A percentile compares a stretch with the other conserved stretches of the same genome.
These are phyloP conservation scores for Stromatinia cepivora DNA, from an alignment of 2,329 filamentous ascomycete genomes.

Conservation along the genomic window DNA sequence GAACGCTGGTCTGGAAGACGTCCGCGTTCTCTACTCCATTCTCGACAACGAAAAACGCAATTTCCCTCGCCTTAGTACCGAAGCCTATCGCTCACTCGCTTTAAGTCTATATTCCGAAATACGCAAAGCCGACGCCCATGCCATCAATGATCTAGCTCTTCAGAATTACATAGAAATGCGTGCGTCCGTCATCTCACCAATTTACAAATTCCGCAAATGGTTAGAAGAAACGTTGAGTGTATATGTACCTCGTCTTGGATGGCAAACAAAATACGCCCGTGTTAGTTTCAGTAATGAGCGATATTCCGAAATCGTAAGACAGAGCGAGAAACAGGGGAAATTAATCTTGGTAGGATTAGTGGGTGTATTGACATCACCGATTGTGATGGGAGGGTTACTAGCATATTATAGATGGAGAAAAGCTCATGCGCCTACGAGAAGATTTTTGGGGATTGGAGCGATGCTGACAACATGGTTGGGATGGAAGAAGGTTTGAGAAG, in stretches of 20 bases:
- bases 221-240: slow-evolving; percentile 82
- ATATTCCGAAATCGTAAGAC: slow-evolving; percentile 77
- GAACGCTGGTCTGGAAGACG: slow-evolving; percentile 94
- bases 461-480: not conserved
- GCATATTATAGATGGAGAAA: slow-evolving; percentile 30
- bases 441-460: not conserved
- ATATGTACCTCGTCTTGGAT: slow-evolving; percentile 74
- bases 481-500: slow-evolving; percentile 9
- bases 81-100: slow-evolving; percentile 62
- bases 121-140: slow-evolving; percentile 75
- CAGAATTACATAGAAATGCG: slow-evolving; percentile 96
- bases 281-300: slow-evolving; percentile 92
- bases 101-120: slow-evolving; percentile 73
- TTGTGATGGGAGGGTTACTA: slow-evolving; percentile 29
- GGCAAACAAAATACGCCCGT: slow-evolving; percentile 88
- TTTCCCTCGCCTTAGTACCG: slow-evolving; percentile 52
- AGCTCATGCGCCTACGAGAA: not conserved
- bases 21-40: slow-evolving; percentile 80
- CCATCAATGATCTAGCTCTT: slow-evolving; percentile 89
- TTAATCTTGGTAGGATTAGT: slow-evolving; percentile 32
- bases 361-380: slow-evolving; percentile 26
- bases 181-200: slow-evolving; percentile 71
- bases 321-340: slow-evolving; percentile 66
- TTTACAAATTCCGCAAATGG: slow-evolving; percentile 79
- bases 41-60: slow-evolving; percentile 57